phyloP scores from a whole-genome alignment of 2,329 filamentous ascomycete species.

The Aureobasidium pullulans region DNA sequence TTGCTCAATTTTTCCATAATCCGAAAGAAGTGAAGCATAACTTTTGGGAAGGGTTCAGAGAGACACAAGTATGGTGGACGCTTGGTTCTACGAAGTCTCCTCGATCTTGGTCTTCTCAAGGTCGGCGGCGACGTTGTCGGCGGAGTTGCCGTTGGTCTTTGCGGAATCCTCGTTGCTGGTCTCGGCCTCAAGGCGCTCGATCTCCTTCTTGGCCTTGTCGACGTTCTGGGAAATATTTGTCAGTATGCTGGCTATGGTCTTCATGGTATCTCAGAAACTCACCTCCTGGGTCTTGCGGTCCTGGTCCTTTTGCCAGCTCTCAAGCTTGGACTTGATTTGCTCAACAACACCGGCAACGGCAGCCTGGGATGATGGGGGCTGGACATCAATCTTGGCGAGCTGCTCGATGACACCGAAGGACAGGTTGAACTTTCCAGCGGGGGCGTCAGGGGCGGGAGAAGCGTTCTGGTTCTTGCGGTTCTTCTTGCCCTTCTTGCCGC shows the following conservation, averaged over 20 bases:
- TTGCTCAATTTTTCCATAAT: background rate
- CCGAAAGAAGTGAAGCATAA: background rate
- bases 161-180: constrained; percentile 51
- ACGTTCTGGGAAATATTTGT: constrained; percentile 64
- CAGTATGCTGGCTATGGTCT: constrained; percentile 20
- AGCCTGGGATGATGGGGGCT: constrained; percentile 77
- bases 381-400: constrained; percentile 72
- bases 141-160: constrained; percentile 45
- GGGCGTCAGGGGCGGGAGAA: constrained; percentile 36
- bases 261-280: constrained; percentile 30
- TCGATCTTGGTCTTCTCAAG: constrained; percentile 55
- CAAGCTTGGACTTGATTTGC: constrained; percentile 88
- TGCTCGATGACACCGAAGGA: constrained; percentile 89
- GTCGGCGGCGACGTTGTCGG: constrained; percentile 54
- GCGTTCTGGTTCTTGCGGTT: constrained; percentile 59
- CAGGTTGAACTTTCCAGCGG: constrained; percentile 64
- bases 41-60: background rate
- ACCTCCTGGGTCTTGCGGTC: constrained; percentile 83
- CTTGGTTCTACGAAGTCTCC: constrained; percentile 29
- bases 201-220: constrained; percentile 91
- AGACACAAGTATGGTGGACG: background rate
- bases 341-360: constrained; percentile 75
- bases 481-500: constrained; percentile 81
- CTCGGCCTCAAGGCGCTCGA: constrained; percentile 73
- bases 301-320: constrained; percentile 87